phyloP scores from a whole-genome alignment of 306 rosid species.

The Dalbergia cultrata region DNA sequence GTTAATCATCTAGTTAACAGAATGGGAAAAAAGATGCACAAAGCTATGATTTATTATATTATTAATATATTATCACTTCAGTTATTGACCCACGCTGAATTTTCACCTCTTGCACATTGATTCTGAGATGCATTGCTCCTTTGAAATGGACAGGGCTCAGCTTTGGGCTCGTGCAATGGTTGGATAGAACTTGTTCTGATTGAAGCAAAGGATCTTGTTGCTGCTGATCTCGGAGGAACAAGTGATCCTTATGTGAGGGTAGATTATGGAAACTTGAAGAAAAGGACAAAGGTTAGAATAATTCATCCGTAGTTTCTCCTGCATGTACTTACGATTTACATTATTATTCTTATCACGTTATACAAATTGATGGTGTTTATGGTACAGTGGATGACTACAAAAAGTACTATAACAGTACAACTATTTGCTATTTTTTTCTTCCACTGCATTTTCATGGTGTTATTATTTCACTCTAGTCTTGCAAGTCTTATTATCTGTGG shows the following conservation, averaged over 20 bases:
- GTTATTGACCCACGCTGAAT: slow-evolving; percentile 8
- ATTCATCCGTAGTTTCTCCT: neutral
- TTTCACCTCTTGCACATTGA: slow-evolving; percentile 6
- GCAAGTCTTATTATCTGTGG: slow-evolving; percentile 25
- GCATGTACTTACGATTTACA: neutral
- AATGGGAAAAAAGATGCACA: neutral
- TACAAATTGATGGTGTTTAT: slow-evolving; percentile 6
- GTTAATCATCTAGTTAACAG: neutral
- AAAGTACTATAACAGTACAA: neutral
- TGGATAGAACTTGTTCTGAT: slow-evolving; percentile 78
- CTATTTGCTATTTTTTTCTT: neutral
- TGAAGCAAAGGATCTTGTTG: slow-evolving; percentile 76
- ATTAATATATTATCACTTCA: neutral
- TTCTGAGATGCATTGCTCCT: neutral
- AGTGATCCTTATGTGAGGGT: slow-evolving; percentile 85
- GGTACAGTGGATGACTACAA: neutral
- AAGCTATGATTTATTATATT: slow-evolving; percentile 2
- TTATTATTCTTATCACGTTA: neutral
- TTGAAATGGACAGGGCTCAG: slow-evolving; percentile 58
- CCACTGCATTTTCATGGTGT: slow-evolving; percentile 2
- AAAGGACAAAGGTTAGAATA: slow-evolving; percentile 67
- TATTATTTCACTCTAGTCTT: slow-evolving; percentile 5
- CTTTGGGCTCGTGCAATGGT: slow-evolving; percentile 52
- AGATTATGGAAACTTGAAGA: slow-evolving; percentile 73
- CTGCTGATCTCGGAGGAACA: slow-evolving; percentile 81